These are phyloP conservation scores for Pisolithus sp. DNA, from an alignment of 768 basidiomycete species.

Conservation along the genomic window DNA sequence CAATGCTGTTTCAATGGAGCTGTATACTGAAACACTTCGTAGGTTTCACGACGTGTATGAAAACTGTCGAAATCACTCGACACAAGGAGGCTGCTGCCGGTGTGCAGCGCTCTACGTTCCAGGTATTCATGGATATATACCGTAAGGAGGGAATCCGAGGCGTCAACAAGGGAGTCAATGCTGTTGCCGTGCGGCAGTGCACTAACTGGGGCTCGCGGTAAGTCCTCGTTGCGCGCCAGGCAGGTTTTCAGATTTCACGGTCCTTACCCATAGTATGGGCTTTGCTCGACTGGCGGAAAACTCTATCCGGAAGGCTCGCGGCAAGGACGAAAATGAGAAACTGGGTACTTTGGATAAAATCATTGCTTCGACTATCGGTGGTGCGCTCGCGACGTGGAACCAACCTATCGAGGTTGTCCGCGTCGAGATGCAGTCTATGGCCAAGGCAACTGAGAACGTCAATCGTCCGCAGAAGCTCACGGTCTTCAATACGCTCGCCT, in stretches of 20 bases:
- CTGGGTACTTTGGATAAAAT: constrained; percentile 83
- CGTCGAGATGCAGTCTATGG: constrained; percentile 99
- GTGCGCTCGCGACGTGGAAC: constrained; percentile 98
- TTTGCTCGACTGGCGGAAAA: constrained; percentile 90
- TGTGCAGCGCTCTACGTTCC: constrained; percentile 87
- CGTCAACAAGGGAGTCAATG: constrained; percentile 99
- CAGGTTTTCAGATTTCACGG: constrained; percentile 4
- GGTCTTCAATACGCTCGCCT: constrained; percentile 83
- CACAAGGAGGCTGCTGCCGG: constrained; percentile 86
- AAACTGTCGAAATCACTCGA: constrained; percentile 96
- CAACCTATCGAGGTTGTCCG: constrained; percentile 98
- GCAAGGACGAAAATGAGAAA: constrained; percentile 71
- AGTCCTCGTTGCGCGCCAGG: constrained; percentile 13
- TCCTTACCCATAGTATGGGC: constrained; percentile 63
- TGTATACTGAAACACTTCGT: constrained; percentile 7
- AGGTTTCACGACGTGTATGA: constrained; percentile 99
- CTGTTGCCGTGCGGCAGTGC: constrained; percentile 85
- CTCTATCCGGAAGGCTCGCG: constrained; percentile 67
- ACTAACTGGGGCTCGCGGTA: constrained; percentile 93
- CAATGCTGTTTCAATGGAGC: background rate
- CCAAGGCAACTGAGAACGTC: constrained; percentile 60
- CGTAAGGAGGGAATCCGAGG: constrained; percentile 88
- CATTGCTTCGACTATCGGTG: constrained; percentile 78
- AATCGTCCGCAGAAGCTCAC: constrained; percentile 91
- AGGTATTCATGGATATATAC: constrained; percentile 92